These are phyloP conservation scores for Groenewaldozyma sp. DNA, from an alignment of 1,139 yeast genomes.

Conservation along the genomic window DNA sequence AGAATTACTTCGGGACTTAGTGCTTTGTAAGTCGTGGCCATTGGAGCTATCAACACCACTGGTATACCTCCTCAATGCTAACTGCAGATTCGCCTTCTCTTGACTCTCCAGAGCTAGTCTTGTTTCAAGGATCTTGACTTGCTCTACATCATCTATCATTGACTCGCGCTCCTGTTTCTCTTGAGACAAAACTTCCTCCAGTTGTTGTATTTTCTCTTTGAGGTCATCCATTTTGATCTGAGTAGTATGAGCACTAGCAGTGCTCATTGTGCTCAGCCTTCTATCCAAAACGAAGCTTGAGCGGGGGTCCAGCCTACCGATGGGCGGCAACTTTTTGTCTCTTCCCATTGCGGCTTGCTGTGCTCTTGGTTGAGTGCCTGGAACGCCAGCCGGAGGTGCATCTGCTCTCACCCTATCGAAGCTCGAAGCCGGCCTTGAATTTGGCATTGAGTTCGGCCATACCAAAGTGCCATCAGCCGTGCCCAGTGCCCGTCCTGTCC, in stretches of 20 bases:
- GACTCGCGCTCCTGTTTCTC: slow-evolving; percentile 23
- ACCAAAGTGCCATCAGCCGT: too few species aligned
- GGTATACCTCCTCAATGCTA: slow-evolving; percentile 2
- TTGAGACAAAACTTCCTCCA: slow-evolving; percentile 24
- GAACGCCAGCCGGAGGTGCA: too few species aligned
- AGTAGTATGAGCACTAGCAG: background rate
- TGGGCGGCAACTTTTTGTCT: too few species aligned
- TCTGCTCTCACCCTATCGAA: too few species aligned
- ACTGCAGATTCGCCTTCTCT: slow-evolving; percentile 16
- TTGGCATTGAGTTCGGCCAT: too few species aligned
- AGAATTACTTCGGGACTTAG: too few species aligned
- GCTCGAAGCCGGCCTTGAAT: too few species aligned
- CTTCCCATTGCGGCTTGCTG: too few species aligned
- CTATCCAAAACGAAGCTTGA: slow-evolving; percentile 1
- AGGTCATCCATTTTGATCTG: slow-evolving; percentile 22
- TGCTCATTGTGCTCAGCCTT: background rate
- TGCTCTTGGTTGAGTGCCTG: too few species aligned
- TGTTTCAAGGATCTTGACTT: slow-evolving; percentile 19
- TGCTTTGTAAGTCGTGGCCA: too few species aligned
- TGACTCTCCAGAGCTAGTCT: slow-evolving; percentile 17
- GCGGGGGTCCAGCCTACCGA: slow-evolving; percentile 4
- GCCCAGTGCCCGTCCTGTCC: too few species aligned
- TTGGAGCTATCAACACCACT: background rate
- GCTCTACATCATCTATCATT: slow-evolving; percentile 18
- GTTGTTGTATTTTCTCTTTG: slow-evolving; percentile 23